phyloP scores from a whole-genome alignment of 441 rosid species.

The Kokia cookei region DNA sequence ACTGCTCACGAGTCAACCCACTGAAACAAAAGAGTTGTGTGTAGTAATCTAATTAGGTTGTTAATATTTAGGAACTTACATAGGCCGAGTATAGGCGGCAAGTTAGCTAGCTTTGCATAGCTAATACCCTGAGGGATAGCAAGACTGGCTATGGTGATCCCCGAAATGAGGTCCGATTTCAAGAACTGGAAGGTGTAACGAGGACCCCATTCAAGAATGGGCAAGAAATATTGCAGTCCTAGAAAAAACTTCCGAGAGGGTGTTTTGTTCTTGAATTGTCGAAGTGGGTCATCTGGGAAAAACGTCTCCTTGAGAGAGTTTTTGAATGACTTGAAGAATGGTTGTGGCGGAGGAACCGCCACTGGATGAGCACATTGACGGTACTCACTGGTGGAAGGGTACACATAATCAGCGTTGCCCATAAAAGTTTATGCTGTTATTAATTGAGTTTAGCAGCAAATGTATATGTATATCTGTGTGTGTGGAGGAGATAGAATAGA shows the following conservation, averaged over 20 bases:
- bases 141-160: constrained; percentile 90
- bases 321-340: constrained; percentile 65
- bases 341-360: constrained; percentile 66
- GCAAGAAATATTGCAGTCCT: constrained; percentile 64
- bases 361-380: constrained; percentile 34
- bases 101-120: constrained; percentile 87
- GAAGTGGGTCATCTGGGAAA: constrained; percentile 88
- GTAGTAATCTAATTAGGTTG: background rate
- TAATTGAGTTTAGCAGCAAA: too few species aligned
- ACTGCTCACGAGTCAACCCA: too few species aligned
- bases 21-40: background rate
- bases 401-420: constrained; percentile 42
- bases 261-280: constrained; percentile 77
- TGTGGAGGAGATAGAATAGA: background rate
- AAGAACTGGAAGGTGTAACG: constrained; percentile 60
- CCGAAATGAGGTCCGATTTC: constrained; percentile 71
- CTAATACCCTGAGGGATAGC: constrained; percentile 97
- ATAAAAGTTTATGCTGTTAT: constrained; percentile 9
- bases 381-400: constrained; percentile 15
- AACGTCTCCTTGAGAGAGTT: constrained; percentile 73
- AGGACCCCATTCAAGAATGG: constrained; percentile 81
- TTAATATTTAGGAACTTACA: constrained; percentile 42
- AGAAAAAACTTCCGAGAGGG: constrained; percentile 29
- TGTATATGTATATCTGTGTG: too few species aligned
- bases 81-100: constrained; percentile 92